Evolutionary conservation across 2,329 filamentous ascomycete genomes (phyloP), one percentile per base, ranked within the genome.

Genomic region (Aspergillus niger): DNA sequence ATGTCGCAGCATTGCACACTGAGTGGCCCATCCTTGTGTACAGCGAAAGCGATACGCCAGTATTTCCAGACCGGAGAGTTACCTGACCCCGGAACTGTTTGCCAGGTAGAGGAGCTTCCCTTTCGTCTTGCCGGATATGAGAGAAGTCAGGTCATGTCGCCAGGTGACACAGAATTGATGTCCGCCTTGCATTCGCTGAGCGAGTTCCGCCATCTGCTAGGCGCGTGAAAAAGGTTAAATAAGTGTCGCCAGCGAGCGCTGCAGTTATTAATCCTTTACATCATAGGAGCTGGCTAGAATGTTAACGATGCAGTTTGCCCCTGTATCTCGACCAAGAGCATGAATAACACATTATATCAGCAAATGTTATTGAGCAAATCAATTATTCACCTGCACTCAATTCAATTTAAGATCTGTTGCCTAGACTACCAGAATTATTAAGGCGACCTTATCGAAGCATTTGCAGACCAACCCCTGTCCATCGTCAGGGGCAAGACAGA

Each of bases 51-150:
- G 8, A 36, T 54, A 8, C 57, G 57, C 11, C 49, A 26, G 26
- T 58, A 58, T 26, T 58, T 58, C 50, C 57, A 58, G 10, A 54
- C 6, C 3, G 57, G 57, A 41, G 50, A 54, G n/a, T 28, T 58
- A 17, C 57, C 50, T 5, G 15, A 20, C 13, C 57, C 39, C 13
- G 57, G 50, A 1, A 54, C 39, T 13, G 13, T 54, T 39, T 58
- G 57, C 20, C 41, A 58, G 24, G 57, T 58, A n/a, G 57, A 54
- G 6, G 26, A 58, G 24, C 41, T 22, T 15, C 57, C 50, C 17
- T 58, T 58, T 10, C 26, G 24, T 30, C 24, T 55, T 36, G 39
- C 53, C 15, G 53, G 26, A 8, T 2, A 30, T 8, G 39, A 43
- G 39, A 28, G 7, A 55, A 15, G n/a, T 6, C 26, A 44, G 39